Percentiles rank a stretch among this genome's conserved stretches.
Conservation (phyloP, 805 yeast species). For the Starmerella bacillaris region DNA sequence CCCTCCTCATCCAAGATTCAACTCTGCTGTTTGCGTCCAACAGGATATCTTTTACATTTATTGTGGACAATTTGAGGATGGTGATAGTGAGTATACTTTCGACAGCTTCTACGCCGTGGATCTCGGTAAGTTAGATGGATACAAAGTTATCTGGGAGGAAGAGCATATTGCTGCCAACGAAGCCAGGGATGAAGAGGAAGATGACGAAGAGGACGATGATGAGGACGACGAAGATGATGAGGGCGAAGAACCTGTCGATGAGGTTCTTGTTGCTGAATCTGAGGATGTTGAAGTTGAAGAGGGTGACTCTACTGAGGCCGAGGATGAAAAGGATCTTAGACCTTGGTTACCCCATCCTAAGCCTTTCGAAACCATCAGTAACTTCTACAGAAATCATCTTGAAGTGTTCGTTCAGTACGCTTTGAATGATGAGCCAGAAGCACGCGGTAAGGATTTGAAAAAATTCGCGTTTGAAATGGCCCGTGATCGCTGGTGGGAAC, state of each 20-base stretch:
- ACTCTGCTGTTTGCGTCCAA: constrained; percentile 65
- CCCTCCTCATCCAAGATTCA: constrained; percentile 78
- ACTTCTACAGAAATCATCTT: constrained; percentile 73
- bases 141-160: constrained; percentile 81
- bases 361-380: constrained; percentile 69
- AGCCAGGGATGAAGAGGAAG: constrained; percentile 16
- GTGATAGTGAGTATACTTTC: constrained; percentile 67
- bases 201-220: constrained; percentile 47
- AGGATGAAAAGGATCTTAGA: constrained; percentile 63
- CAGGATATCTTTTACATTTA: constrained; percentile 69
- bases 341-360: constrained; percentile 98
- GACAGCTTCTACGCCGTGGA: constrained; percentile 79
- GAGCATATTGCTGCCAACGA: constrained; percentile 16
- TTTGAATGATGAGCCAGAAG: constrained; percentile 63
- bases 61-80: constrained; percentile 82
- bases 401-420: constrained; percentile 85
- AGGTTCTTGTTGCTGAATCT: constrained; percentile 26
- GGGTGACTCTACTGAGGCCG: constrained; percentile 51
- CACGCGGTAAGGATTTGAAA: constrained; percentile 78
- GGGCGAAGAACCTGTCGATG: constrained; percentile 28
- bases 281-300: constrained; percentile 39
- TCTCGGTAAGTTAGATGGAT: constrained; percentile 71
- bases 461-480: constrained; percentile 76
- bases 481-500: constrained; percentile 96
- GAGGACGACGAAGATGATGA: constrained; percentile 62